Evolutionary conservation across 1,139 yeast species (phyloP), one percentile per base, ranked within the genome.

Genomic region (Lodderomyces metapsilosis): DNA sequence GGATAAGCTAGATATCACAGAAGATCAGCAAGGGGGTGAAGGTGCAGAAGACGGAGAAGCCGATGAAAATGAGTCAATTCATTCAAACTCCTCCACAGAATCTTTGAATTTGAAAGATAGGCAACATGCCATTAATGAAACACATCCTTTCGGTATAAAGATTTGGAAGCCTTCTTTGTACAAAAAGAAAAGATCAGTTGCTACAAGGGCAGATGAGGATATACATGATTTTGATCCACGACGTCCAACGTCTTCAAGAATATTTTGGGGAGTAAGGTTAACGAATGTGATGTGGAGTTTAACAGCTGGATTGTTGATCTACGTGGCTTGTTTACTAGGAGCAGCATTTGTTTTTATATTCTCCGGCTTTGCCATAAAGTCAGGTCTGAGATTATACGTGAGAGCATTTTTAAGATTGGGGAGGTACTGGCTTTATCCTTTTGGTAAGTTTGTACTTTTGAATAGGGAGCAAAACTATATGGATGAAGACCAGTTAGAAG

Each of bases 161-260:
- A 88, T 92, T 53, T 92, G 98, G 98, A 92, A 92, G 58, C 98
- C 98, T 1, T 96, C 98, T 2, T 73, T 92, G 45, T 92, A 92
- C 64, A 92, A 94, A 59, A 92, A 92, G 62, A 78, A 79, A 47
- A 80, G 99, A 54, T 88, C 97, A 1, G 98, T 92, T 28, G 95
- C 95, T 50, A 74, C 83, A 27, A 82, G 89, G 43, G 98, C 98
- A 1, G 95, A 88, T 45, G 88, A 87, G 48, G 99, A 92, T 68
- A 88, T 92, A 51, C 98, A 91, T 61, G 91, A 88, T 47, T 73
- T 68, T 37, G 68, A 62, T 42, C 78, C 87, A 5, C 80, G 84
- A 5, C 65, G 68, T 43, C 68, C 75, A 3, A 63, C 74, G 41
- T 71, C 71, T 7, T 71, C 71, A 9, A 59, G 69, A 2, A 80